Evolutionary conservation across 1,284 basidiomycete species (phyloP).

Genomic region (Papiliotrema flavescens): DNA sequence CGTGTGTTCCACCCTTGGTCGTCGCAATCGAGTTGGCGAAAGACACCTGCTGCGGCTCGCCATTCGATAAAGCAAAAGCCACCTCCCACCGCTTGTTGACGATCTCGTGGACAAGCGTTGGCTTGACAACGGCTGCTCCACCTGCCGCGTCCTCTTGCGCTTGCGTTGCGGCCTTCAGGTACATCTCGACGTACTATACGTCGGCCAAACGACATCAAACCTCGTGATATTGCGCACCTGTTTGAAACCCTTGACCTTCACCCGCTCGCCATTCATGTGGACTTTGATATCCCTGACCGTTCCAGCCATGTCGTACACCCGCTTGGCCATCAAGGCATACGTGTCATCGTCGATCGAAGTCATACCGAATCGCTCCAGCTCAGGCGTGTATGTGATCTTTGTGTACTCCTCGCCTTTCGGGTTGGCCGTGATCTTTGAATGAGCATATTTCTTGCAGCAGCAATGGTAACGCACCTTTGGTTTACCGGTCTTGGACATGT

Average conservation of each 20-base stretch:
- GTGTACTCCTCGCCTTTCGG: slow-evolving; percentile 84
- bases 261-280: slow-evolving; percentile 81
- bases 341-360: slow-evolving; percentile 87
- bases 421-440: slow-evolving; percentile 78
- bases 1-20: slow-evolving; percentile 94
- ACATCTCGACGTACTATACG: slow-evolving; percentile 81
- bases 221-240: slow-evolving; percentile 51
- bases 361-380: slow-evolving; percentile 91
- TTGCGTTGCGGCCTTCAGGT: slow-evolving; percentile 58
- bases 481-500: slow-evolving; percentile 84
- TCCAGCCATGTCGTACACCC: slow-evolving; percentile 96
- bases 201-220: background rate
- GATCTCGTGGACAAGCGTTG: slow-evolving; percentile 77
- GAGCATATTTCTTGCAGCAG: slow-evolving; percentile 1
- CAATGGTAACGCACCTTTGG: slow-evolving; percentile 56
- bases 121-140: slow-evolving; percentile 71
- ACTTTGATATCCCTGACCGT: slow-evolving; percentile 93
- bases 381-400: slow-evolving; percentile 91
- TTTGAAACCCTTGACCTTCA: slow-evolving; percentile 96
- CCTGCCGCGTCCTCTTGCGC: slow-evolving; percentile 66
- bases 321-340: slow-evolving; percentile 82
- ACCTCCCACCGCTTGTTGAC: slow-evolving; percentile 83
- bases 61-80: slow-evolving; percentile 85
- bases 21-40: slow-evolving; percentile 99
- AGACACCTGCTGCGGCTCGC: slow-evolving; percentile 87